Conservation (phyloP, 2,329 filamentous ascomycete genomes). For the Chaetomiaceae sp. region DNA sequence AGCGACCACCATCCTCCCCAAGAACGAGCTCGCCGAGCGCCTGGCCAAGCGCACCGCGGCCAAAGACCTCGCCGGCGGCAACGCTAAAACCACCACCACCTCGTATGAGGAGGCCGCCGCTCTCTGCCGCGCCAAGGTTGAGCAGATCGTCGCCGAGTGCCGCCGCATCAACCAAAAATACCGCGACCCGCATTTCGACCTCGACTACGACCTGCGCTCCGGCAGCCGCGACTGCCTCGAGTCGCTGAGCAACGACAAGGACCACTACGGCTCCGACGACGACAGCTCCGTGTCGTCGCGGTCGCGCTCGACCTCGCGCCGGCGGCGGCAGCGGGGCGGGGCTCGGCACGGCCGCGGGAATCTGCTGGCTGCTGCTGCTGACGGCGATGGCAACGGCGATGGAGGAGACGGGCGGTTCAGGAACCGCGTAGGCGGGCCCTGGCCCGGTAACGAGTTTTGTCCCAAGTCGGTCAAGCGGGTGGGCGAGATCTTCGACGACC, state of each 20-base stretch:
- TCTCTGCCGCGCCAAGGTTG: conserved; percentile 60
- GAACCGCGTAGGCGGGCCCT: conserved; percentile 12
- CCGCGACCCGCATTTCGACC: conserved; percentile 78
- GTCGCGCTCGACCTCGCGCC: no score
- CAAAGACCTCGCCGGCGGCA: conserved; percentile 42
- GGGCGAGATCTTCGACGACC: conserved; percentile 67
- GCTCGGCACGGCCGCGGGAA: not conserved
- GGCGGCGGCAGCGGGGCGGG: not conserved
- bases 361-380: not conserved
- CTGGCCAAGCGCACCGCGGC: conserved; percentile 51
- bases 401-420: not conserved
- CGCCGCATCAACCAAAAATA: conserved; percentile 78
- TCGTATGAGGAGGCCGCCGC: conserved; percentile 68
- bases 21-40: conserved; percentile 57
- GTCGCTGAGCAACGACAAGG: conserved; percentile 33
- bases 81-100: conserved; percentile 37
- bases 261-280: not conserved
- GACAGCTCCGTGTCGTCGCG: not conserved
- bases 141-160: conserved; percentile 59
- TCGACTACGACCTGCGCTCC: conserved; percentile 68
- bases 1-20: conserved; percentile 65
- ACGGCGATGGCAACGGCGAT: not conserved
- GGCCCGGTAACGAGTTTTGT: conserved; percentile 28
- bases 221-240: conserved; percentile 45
- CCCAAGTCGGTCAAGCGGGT: conserved; percentile 62